Evolutionary conservation across 2,329 filamentous ascomycete species (phyloP), one percentile per base, ranked within the genome.

Genomic region (Thyridium curvatum): DNA sequence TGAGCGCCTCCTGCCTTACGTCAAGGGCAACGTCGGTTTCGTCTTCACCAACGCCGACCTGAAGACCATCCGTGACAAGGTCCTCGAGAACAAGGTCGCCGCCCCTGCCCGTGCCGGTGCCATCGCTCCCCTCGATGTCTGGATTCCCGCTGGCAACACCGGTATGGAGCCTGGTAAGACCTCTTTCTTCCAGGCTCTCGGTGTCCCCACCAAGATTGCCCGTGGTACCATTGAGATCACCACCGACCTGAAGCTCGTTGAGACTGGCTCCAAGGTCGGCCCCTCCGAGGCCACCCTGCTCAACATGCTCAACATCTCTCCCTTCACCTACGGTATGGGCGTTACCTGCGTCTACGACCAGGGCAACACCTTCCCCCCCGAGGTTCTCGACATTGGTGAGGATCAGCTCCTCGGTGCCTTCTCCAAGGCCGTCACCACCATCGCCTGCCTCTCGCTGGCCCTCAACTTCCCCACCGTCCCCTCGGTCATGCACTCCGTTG

Each of bases 141-240:
- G 74, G 77, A 69, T 98, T 55, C 93, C 93, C 54, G 93, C 90
- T 57, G 93, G 93, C 72, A 98, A 98, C 86, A 98, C 93, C 62
- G 93, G 93, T 76, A 98, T 98, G 93, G 93, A 98, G 73, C 94
- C 93, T 66, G 94, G 94, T 72, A 98, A 98, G 86, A 98, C 93
- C 64, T 97, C 93, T 66, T 98, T 98, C 89, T 98, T 98, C 90
- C 93, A 98, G 84, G 93, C 93, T 62, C 93, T 98, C 72, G 91
- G 91, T 88, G 89, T 98, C 67, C 93, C 93, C 66, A 98, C 93
- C 82, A 98, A 98, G 89, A 98, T 98, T 75, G 93, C 93, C 67
- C 93, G 93, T 94, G 94, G 93, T 94, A 98, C 93, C 74, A 98
- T 98, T 74, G 93, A 98, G 87, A 98, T 98, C 66, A 96, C 90